Base-by-base conservation (phyloP, 805 yeast species). In the Pichia pseudocactophila region DNA sequence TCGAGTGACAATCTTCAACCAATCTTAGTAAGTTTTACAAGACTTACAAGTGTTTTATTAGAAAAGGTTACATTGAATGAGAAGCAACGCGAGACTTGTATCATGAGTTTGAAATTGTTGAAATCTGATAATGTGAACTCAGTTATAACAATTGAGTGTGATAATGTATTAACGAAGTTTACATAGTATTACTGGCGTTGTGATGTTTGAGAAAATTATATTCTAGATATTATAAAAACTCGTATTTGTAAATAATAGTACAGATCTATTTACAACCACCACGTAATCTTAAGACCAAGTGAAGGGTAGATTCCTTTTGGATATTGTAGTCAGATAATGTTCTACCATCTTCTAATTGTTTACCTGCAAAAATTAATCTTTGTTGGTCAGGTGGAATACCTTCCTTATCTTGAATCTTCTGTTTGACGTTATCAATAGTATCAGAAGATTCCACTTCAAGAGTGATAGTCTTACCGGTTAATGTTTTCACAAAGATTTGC, bases 331-430 rank as follows among this genome's bases (percentile, higher is more conserved):
- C 96, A 54, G 95, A 82, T 52, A 89, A 73, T 51, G 97, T 89
- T 78, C 96, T 85, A 57, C 96, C 96, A 53, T 84, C 92, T 71
- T 87, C 96, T 67, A 88, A 80, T 73, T 86, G 96, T 77, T 87
- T 88, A 78, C 96, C 96, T 59, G 96, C 96, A 62, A 88, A 89
- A 74, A 89, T 87, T 61, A 88, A 79, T 74, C 96, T 82, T 74
- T 89, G 97, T 70, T 88, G 96, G 70, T 87, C 96, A 58, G 96
- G 95, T 66, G 97, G 96, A 61, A 88, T 87, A 63, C 96, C 96
- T 69, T 88, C 96, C 74, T 85, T 87, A 75, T 87, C 96, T 76
- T 86, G 95, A 65, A 89, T 88, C 78, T 88, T 88, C 61, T 94
- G 74, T 77, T 87, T 89, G 73, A 89, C 96, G 62, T 86, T 87